phyloP scores from a whole-genome alignment of 805 yeast species.

The Kazachstania viticola region DNA sequence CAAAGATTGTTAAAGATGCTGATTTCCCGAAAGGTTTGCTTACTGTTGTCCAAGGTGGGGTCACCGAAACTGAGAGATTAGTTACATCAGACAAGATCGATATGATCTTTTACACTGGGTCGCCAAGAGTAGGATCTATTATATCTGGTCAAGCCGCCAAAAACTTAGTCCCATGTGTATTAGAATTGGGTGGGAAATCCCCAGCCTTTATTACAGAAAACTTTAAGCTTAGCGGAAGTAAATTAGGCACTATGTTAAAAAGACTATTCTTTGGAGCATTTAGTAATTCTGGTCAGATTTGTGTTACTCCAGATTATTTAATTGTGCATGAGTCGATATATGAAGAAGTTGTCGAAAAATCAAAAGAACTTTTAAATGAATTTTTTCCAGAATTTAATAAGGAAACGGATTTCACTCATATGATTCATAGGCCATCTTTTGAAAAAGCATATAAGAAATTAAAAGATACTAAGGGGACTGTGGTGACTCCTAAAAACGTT shows the following conservation, averaged over 20 bases:
- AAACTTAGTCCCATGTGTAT: conserved; percentile 62
- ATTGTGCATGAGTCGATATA: conserved; percentile 51
- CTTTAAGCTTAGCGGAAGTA: conserved; percentile 25
- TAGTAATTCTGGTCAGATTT: conserved; percentile 79
- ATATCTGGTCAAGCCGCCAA: conserved; percentile 78
- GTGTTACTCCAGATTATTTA: conserved; percentile 81
- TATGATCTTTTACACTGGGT: conserved; percentile 81
- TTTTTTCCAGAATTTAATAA: conserved; percentile 34
- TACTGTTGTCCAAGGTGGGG: conserved; percentile 60
- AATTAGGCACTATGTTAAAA: conserved; percentile 35
- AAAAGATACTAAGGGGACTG: conserved; percentile 37
- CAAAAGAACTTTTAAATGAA: conserved; percentile 30
- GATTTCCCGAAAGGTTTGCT: conserved; percentile 43
- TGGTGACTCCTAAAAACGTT: conserved; percentile 1
- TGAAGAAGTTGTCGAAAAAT: conserved; percentile 35
- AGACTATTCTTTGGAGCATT: conserved; percentile 73
- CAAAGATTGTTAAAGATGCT: conserved; percentile 40
- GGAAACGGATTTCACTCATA: conserved; percentile 42
- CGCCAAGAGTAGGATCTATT: conserved; percentile 60
- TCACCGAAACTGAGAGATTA: conserved; percentile 48
- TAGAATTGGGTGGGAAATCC: conserved; percentile 89
- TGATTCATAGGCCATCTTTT: conserved; percentile 46
- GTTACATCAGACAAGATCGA: conserved; percentile 54
- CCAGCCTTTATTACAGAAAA: conserved; percentile 61
- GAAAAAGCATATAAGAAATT: conserved; percentile 36